These are phyloP conservation scores for Hypoxylon sp. DNA, from an alignment of 2,329 filamentous ascomycete genomes.

Conservation along the genomic window DNA sequence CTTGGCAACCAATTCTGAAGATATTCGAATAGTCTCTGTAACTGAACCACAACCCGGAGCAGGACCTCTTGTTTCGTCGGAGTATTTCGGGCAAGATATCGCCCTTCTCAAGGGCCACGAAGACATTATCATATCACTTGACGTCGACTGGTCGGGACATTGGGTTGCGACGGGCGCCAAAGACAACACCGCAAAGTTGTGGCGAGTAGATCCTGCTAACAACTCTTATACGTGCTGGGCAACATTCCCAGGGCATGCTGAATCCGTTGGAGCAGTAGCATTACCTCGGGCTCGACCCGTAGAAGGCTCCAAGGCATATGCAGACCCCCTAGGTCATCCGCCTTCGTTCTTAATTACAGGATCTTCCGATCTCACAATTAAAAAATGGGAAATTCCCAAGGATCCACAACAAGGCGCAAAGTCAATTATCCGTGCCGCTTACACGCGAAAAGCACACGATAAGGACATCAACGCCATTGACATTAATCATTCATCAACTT, in stretches of 20 bases:
- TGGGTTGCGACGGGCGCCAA: conserved; percentile 97
- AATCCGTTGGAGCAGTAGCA: conserved; percentile 90
- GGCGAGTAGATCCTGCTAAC: conserved; percentile 81
- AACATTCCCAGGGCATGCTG: conserved; percentile 88
- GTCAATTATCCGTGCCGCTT: conserved; percentile 72
- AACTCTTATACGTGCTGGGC: conserved; percentile 82
- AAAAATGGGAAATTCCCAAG: conserved; percentile 85
- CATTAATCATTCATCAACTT: conserved; percentile 73
- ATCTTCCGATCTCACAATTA: conserved; percentile 94
- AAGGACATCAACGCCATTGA: conserved; percentile 98
- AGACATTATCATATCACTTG: conserved; percentile 94
- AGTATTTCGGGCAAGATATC: conserved; percentile 90
- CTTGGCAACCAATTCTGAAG: conserved; percentile 93
- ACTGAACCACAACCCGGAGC: conserved; percentile 50
- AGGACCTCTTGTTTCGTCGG: conserved; percentile 46
- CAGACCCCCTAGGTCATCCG: conserved; percentile 78
- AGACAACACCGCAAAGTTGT: conserved; percentile 92
- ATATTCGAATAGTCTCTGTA: conserved; percentile 85
- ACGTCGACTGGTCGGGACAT: conserved; percentile 95
- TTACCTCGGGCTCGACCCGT: conserved; percentile 76
- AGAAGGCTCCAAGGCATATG: conserved; percentile 73
- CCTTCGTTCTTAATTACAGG: conserved; percentile 89
- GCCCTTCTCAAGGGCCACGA: conserved; percentile 87
- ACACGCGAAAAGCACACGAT: conserved; percentile 94
- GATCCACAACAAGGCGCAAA: conserved; percentile 57